Conservation (phyloP, 805 yeast genomes). For the Saturnispora gosingensis region DNA sequence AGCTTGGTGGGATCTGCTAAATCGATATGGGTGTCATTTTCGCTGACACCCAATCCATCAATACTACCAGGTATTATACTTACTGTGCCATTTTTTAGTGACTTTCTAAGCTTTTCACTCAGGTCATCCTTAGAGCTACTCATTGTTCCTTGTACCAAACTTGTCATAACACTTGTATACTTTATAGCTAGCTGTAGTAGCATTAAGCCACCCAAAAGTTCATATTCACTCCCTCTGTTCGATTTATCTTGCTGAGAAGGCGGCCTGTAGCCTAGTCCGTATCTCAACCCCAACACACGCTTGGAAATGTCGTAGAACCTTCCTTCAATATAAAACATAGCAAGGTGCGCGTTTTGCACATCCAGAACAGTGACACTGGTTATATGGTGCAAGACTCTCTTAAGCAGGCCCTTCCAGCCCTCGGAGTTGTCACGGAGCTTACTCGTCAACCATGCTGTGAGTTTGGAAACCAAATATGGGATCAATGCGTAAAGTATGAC, state of each 20-base stretch:
- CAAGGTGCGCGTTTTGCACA: constrained; percentile 61
- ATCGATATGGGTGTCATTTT: constrained; percentile 28
- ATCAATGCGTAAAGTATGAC: constrained; percentile 50
- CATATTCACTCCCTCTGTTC: constrained; percentile 40
- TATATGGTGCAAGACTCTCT: constrained; percentile 14
- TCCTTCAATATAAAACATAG: constrained; percentile 76
- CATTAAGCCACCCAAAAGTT: constrained; percentile 58
- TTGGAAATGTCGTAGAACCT: constrained; percentile 71
- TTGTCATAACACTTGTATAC: constrained; percentile 13
- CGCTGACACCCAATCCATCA: neutral
- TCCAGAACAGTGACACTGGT: constrained; percentile 42
- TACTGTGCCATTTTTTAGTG: neutral
- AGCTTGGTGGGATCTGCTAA: constrained; percentile 48
- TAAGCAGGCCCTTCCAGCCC: constrained; percentile 4
- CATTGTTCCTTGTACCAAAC: neutral
- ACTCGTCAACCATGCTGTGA: constrained; percentile 9
- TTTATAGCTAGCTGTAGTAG: constrained; percentile 45
- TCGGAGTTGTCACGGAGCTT: neutral
- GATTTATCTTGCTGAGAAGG: constrained; percentile 24
- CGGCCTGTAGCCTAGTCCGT: constrained; percentile 60
- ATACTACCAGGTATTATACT: constrained; percentile 1
- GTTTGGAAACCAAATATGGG: constrained; percentile 43
- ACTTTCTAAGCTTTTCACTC: neutral
- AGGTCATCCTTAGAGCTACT: neutral
- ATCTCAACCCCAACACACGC: constrained; percentile 70